phyloP scores from a whole-genome alignment of 2,329 filamentous ascomycete species.

The Hypoxylon sp. region DNA sequence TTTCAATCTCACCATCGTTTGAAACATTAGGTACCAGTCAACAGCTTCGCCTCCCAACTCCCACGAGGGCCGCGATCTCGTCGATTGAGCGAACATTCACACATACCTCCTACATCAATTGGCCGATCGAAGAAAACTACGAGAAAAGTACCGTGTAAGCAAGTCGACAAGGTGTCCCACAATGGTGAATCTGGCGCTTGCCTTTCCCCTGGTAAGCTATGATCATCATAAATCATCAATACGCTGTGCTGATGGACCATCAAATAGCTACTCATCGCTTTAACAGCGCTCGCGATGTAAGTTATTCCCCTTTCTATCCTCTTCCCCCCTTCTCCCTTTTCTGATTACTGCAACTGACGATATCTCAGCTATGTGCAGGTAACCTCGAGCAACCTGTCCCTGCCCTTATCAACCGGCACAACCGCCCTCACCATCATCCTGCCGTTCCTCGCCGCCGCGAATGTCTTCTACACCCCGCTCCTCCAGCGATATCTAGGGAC shows the following conservation, averaged over 20 bases:
- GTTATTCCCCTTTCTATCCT: slow-evolving; percentile 4
- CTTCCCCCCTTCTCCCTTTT: slow-evolving; percentile 33
- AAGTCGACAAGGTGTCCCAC: slow-evolving; percentile 1
- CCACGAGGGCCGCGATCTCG: background rate
- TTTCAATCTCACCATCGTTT: slow-evolving; percentile 3
- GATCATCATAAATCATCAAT: background rate
- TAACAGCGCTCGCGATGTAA: slow-evolving; percentile 42
- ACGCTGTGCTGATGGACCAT: slow-evolving; percentile 18
- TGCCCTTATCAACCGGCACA: slow-evolving; percentile 52
- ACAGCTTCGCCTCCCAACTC: background rate
- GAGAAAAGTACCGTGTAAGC: background rate
- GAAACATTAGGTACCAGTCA: too few relatives aligned
- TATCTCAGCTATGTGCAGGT: slow-evolving; percentile 51
- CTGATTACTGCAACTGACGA: slow-evolving; percentile 13
- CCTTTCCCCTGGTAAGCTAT: slow-evolving; percentile 24
- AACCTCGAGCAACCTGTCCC: slow-evolving; percentile 49
- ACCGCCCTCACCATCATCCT: slow-evolving; percentile 52
- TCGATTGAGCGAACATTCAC: background rate
- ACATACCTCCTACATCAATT: background rate
- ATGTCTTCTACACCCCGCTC: slow-evolving; percentile 47
- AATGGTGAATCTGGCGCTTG: slow-evolving; percentile 26
- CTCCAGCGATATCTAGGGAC: slow-evolving; percentile 30
- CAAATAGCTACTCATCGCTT: slow-evolving; percentile 33
- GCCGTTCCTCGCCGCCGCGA: slow-evolving; percentile 50
- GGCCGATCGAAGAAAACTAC: background rate